Evolutionary conservation across 106 monocot species (phyloP), one percentile per base, ranked within the genome.

Genomic region (Apostasia ramifera): DNA sequence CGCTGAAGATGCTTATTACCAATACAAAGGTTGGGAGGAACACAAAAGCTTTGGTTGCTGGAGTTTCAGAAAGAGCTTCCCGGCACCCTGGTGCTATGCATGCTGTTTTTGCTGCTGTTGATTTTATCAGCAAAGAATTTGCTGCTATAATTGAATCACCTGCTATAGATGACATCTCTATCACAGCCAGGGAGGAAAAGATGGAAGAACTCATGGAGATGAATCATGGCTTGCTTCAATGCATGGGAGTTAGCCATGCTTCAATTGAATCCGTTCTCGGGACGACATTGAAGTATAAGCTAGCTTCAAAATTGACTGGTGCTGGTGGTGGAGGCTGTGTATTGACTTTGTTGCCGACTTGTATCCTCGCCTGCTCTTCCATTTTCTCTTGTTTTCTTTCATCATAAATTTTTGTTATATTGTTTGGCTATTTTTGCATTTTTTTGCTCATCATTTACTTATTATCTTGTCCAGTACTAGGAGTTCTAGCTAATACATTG

Each of bases 251-350:
- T 41, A 97, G 84, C 73, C 95, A 97, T 89, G 73, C 84, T 67
- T 86, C 89, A 2, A 97, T 92, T 56, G 92, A 89, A 71, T 83
- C 80, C 3, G 92, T 97, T 51, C 74, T 97, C 79, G 76, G 67
- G 55, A 82, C 74, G 15, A 97, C 92, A 5, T 57, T 83, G 67
- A 92, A 87, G 68, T 86, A 80, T 63, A 97, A 92, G 55, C 66
- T 97, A 71, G 68, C 81, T 75, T 92, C 92, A 14, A 97, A 97
- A 71, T 74, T 97, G 53, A 97, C 95, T 14, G 95, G 92, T 8
- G 95, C 95, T 74, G 95, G 95, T 72, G 95, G 95, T 59, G 95
- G 95, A 66, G 95, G 95, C 5, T 97, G 95, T 71, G 92, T 97
- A 55, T 76, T 97, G 82, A 97, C 95, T 44, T 80, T 87, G 48